phyloP scores from a whole-genome alignment of 2,329 filamentous ascomycete species.

The Penicillium sp. region DNA sequence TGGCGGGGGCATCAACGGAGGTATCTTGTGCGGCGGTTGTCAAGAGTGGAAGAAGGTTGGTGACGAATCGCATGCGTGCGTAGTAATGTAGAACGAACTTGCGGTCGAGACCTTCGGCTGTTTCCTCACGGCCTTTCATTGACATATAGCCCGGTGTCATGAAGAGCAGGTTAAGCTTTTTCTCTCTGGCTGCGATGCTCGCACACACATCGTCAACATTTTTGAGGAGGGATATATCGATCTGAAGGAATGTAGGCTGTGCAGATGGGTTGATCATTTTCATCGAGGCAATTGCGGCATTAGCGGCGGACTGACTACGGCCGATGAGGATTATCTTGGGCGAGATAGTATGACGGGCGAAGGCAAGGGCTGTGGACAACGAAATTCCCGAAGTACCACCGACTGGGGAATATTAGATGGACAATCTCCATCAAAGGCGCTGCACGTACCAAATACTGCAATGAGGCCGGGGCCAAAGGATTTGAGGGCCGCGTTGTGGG shows the following conservation, averaged over 20 bases:
- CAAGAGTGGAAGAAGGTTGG: constrained; percentile 35
- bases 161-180: constrained; percentile 37
- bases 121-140: constrained; percentile 35
- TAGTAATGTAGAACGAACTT: constrained; percentile 48
- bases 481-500: no score
- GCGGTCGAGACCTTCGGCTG: constrained; percentile 42
- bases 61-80: constrained; percentile 42
- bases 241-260: constrained; percentile 45
- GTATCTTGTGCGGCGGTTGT: constrained; percentile 11
- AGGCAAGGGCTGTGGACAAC: constrained; percentile 44
- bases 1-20: background rate
- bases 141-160: constrained; percentile 3
- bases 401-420: constrained; percentile 17
- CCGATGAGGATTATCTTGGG: constrained; percentile 52
- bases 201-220: constrained; percentile 48
- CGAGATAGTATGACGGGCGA: constrained; percentile 37
- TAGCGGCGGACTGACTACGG: constrained; percentile 34
- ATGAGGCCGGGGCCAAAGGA: no score
- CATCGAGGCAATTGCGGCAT: constrained; percentile 41
- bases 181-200: constrained; percentile 40
- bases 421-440: no score
- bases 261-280: constrained; percentile 41
- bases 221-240: constrained; percentile 47
- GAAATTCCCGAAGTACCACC: constrained; percentile 55
- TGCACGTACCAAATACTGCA: no score